These are phyloP conservation scores for Pythium apleroticum DNA, from an alignment of 352 stramenopile species.

Conservation along the genomic window DNA sequence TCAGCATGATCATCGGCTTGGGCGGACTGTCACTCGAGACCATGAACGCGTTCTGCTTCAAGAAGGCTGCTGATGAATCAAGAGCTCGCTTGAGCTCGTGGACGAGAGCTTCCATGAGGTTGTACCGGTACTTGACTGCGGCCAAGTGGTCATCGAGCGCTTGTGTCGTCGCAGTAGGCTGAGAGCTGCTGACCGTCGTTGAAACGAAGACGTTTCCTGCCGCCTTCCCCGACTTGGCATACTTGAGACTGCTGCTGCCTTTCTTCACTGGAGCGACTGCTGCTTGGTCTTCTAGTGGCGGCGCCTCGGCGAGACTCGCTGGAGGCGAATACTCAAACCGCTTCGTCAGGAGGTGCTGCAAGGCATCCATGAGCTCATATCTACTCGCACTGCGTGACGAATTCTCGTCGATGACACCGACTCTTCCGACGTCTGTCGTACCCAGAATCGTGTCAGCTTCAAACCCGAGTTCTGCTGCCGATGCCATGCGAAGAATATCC, in stretches of 20 bases:
- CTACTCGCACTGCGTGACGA: not conserved
- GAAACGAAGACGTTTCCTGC: not conserved
- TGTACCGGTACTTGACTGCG: slow-evolving; percentile 52
- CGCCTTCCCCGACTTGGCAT: slow-evolving; percentile 11
- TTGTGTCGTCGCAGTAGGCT: not conserved
- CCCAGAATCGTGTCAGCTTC: slow-evolving; percentile 40
- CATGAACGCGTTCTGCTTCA: slow-evolving; percentile 53
- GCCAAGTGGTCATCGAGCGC: not conserved
- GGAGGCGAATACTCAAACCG: slow-evolving; percentile 43
- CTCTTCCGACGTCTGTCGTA: slow-evolving; percentile 11
- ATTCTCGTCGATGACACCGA: not conserved
- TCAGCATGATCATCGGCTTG: slow-evolving; percentile 54
- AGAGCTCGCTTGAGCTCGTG: slow-evolving; percentile 53
- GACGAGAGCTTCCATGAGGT: slow-evolving; percentile 61
- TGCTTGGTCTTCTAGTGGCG: not conserved
- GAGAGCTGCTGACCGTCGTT: not conserved
- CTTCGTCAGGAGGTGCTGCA: slow-evolving; percentile 54
- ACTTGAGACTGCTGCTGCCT: slow-evolving; percentile 5
- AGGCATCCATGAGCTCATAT: slow-evolving; percentile 37
- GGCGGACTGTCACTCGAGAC: slow-evolving; percentile 70
- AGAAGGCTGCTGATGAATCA: slow-evolving; percentile 47
- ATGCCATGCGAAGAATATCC: slow-evolving; percentile 55
- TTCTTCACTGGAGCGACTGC: slow-evolving; percentile 1
- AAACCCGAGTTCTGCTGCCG: slow-evolving; percentile 51
- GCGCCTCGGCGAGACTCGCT: not conserved